phyloP scores from a whole-genome alignment of 148 eudicot species.

The Euryodendron excelsum region DNA sequence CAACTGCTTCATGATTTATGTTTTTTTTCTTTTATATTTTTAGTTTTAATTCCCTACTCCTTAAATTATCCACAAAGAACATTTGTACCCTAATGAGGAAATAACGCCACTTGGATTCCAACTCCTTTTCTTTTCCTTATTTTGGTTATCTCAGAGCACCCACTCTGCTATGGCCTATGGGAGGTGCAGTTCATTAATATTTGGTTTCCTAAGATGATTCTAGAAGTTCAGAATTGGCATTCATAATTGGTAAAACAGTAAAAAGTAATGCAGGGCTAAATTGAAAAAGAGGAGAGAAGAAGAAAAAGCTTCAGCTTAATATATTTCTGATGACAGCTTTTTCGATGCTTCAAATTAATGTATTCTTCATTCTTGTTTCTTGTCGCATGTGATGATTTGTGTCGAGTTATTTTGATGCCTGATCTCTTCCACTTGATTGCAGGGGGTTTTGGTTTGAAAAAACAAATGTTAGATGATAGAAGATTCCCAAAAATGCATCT shows the following conservation, averaged over 20 bases:
- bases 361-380: too few relatives aligned
- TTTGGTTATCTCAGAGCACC: too few relatives aligned
- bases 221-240: neutral
- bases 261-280: neutral
- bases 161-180: too few relatives aligned
- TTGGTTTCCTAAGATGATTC: neutral
- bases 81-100: neutral
- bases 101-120: neutral
- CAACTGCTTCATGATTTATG: neutral
- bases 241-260: neutral
- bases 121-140: too few relatives aligned
- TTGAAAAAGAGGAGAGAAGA: too few relatives aligned
- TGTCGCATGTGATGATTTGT: too few relatives aligned
- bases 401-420: neutral
- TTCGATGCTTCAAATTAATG: too few relatives aligned
- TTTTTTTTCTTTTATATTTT: too few relatives aligned
- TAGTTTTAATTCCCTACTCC: too few relatives aligned
- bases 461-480: conserved; percentile 87
- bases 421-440: conserved; percentile 19
- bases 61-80: neutral
- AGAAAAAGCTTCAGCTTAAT: too few relatives aligned
- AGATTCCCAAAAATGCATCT: conserved; percentile 96
- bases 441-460: conserved; percentile 80
- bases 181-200: too few relatives aligned
- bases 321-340: too few relatives aligned